Evolutionary conservation across 2,329 filamentous ascomycete genomes (phyloP).

Genomic region (Monosporascus sp.): DNA sequence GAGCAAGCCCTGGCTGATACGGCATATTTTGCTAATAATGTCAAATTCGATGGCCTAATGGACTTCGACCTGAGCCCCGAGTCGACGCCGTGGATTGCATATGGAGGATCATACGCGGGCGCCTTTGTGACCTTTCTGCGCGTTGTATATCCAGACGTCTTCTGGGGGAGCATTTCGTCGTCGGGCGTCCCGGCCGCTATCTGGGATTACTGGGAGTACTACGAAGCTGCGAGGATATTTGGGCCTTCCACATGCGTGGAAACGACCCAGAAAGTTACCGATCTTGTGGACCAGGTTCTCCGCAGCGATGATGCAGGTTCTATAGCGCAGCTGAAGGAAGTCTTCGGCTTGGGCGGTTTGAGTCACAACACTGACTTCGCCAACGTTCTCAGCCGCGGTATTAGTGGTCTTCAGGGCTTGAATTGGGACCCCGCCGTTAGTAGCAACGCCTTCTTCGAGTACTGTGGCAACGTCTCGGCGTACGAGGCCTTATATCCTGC

Average conservation of each 20-base stretch:
- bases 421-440: conserved; percentile 50
- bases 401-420: conserved; percentile 39
- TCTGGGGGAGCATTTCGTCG: conserved; percentile 73
- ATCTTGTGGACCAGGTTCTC: conserved; percentile 46
- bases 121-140: conserved; percentile 73
- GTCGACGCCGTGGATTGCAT: conserved; percentile 67
- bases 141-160: conserved; percentile 70
- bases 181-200: conserved; percentile 76
- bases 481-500: conserved; percentile 35
- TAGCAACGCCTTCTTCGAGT: conserved; percentile 36
- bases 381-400: conserved; percentile 33
- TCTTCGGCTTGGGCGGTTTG: conserved; percentile 43
- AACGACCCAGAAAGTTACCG: conserved; percentile 53
- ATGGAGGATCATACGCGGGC: conserved; percentile 81
- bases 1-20: conserved; percentile 79
- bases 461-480: conserved; percentile 43
- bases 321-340: conserved; percentile 36
- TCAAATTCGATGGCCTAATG: conserved; percentile 66
- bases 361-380: conserved; percentile 45
- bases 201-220: conserved; percentile 67
- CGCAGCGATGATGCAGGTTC: conserved; percentile 32
- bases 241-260: conserved; percentile 57
- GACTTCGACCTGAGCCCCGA: conserved; percentile 60
- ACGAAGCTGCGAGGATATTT: conserved; percentile 44
- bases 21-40: conserved; percentile 71